These are phyloP conservation scores for Tetraselmis striata DNA, from an alignment of 139 green algal species.

Conservation along the genomic window DNA sequence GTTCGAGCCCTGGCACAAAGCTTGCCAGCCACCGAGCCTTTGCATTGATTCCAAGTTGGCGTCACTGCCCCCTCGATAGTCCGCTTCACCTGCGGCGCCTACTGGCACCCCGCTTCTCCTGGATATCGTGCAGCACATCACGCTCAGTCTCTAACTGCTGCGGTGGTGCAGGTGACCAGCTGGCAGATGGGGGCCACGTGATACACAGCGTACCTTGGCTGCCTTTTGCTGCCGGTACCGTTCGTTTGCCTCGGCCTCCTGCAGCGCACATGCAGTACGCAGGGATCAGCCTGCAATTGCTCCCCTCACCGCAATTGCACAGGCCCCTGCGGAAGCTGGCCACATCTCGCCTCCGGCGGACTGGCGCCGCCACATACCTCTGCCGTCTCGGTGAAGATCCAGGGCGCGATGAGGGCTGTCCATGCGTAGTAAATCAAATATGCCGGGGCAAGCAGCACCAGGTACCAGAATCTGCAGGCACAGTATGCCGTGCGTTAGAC, in stretches of 20 bases:
- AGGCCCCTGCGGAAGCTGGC: not conserved
- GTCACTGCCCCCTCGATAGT: no score
- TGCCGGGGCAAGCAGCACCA: not conserved
- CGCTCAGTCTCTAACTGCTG: no score
- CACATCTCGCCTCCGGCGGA: not conserved
- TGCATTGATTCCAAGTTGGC: no score
- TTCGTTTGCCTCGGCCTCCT: not conserved
- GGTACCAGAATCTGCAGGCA: not conserved
- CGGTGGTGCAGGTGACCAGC: no score
- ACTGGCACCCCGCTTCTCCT: no score
- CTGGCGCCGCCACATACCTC: not conserved
- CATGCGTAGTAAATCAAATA: not conserved
- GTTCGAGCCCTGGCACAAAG: no score
- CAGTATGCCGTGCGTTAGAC: not conserved
- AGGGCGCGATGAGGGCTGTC: not conserved
- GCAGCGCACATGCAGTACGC: not conserved
- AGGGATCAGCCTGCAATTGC: not conserved
- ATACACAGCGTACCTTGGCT: not conserved
- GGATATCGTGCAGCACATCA: no score
- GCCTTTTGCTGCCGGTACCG: not conserved
- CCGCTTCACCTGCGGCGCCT: no score
- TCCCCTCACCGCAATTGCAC: no score
- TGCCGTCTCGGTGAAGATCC: not conserved
- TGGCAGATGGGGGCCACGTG: no score
- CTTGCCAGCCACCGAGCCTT: no score